A percentile compares a stretch with the other conserved stretches of the same genome.
Evolutionary conservation across 176 grass and related monocot species (phyloP).

Genomic region (Secale cereale): DNA sequence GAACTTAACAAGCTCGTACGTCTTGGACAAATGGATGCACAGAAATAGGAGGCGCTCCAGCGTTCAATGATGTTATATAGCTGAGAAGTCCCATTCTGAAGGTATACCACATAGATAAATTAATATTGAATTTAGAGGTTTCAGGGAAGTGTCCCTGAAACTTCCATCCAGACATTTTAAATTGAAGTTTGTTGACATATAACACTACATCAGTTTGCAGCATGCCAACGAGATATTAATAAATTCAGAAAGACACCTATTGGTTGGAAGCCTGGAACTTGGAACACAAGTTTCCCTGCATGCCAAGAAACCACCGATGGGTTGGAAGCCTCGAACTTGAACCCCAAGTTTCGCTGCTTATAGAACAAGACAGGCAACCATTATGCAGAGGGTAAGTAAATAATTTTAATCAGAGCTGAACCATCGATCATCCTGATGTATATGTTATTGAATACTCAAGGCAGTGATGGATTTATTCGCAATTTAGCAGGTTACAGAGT

Average conservation of each 20-base stretch:
- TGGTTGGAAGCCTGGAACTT: background rate
- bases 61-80: background rate
- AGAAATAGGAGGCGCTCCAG: background rate
- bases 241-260: background rate
- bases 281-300: background rate
- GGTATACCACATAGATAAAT: background rate
- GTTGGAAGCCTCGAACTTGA: background rate
- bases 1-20: background rate
- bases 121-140: background rate
- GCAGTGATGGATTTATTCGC: background rate
- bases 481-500: background rate
- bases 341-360: conserved; percentile 6
- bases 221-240: background rate
- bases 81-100: background rate
- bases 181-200: background rate
- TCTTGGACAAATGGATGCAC: background rate
- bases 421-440: background rate
- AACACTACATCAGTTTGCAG: background rate
- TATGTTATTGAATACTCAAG: background rate
- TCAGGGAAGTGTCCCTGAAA: conserved; percentile 13
- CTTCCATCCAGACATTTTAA: conserved; percentile 3
- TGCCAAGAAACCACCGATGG: background rate
- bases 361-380: background rate
- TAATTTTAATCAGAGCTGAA: background rate
- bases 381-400: background rate